Base-by-base conservation (phyloP, 2,329 filamentous ascomycete species). In the Scorias spongiosa region DNA sequence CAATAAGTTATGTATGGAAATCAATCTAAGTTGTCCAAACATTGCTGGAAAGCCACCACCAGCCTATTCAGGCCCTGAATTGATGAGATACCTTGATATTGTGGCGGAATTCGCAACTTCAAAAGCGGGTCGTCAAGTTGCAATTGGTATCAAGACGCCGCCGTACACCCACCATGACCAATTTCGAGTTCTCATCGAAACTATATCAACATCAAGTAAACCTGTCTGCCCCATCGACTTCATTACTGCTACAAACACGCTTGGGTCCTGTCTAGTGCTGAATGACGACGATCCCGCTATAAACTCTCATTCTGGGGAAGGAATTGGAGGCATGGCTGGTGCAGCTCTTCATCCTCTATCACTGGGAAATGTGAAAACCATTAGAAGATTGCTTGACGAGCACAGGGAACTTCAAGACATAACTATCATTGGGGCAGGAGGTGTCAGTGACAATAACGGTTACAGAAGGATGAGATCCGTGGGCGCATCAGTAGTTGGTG, bases 21-120 rank as follows among this genome's bases (percentile, higher is more conserved):
- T 88, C 54, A 89, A 89, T 56, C 72, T 88, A 28, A 81, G 76
- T 29, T 88, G 84, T 52, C 84, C 84, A 0, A 88, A 89, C 54
- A 87, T 88, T 41, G 68, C 72, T 0, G 65, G 66, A 14, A 71
- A 72, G 40, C 78, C 82, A 1, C 84, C 84, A 1, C 81, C 83
- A 5, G 83, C 83, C 0, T 88, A 87, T 57, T 69, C 74, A 7
- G 60, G 66, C 0, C 49, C 51, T 0, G 64, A 69, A 0, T 57
- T 88, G 2, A 49, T 57, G 0, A 59, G 61, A 5, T 86, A 84
- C 48, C 62, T 88, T 2, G 49, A 51, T 1, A 62, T 64, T 0
- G 61, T 82, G 48, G 45, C 41, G 2, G 18, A 46, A 2, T 42
- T 42, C 26, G 10, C 39, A 7, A 39, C 30, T 8, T 14, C 29